Base-by-base conservation (phyloP, 441 rosid genomes). In the Syzygium malaccense region DNA sequence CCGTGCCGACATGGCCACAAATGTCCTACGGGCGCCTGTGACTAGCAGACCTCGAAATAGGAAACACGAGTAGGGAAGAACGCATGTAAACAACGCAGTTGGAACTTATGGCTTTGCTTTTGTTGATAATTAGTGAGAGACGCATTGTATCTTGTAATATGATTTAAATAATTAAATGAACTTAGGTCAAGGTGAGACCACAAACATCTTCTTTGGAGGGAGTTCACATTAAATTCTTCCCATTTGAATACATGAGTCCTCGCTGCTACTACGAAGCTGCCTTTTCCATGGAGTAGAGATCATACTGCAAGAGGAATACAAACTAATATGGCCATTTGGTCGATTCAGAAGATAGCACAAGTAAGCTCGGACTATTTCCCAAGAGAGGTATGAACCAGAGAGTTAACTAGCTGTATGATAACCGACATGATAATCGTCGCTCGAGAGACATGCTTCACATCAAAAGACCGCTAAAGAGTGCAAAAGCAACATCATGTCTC, bases 391-490 rank as follows among this genome's bases (percentile, higher is more conserved):
- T 26, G 30, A 58, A 12, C 60, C 60, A 26, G 26, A 12, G 64
- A 58, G 0, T 60, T 58, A n/a, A 26, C 0, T 5, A 12, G 28
- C 30, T 5, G 14, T 58, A 4, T 12, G 30, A 58, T 12, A n/a
- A 26, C 28, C 17, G 4, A 14, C 54, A 53, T 4, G 54, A 53
- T 26, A 37, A 37, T 64, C 23, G 4, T 11, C 75, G 6, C 41
- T 64, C 3, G 0, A 62, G 33, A n/a, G 20, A 62, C 71, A 62
- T 14, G 55, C 30, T 62, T n/a, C 0, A 14, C 0, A 0, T n/a
- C 25, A 19, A 19, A 68, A 45, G 41, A 41, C 41, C 6, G 41
- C 41, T 41, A 41, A 41, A 4, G 48, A 33, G 26, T 19, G 79
- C 4, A 32, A 30, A 68, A 10, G 15, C 79, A 2, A 33, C 7